Conservation (phyloP, 257 asterid species). For the Agastache rugosa region DNA sequence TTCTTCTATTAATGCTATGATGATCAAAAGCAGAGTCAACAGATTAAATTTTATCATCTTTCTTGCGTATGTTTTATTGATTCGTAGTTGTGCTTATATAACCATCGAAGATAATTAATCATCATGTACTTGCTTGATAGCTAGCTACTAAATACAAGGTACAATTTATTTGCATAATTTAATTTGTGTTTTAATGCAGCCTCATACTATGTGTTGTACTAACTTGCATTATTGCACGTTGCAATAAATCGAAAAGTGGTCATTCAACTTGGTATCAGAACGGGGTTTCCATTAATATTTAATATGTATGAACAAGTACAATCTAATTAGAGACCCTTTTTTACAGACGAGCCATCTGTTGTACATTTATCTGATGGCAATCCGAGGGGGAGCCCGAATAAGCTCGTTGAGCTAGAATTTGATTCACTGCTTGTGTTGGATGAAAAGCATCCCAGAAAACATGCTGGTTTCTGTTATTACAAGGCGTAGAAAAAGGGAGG, state of each 20-base stretch:
- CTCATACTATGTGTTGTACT: too few relatives aligned
- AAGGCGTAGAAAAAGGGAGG: constrained; percentile 67
- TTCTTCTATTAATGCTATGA: neutral
- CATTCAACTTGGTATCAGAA: too few relatives aligned
- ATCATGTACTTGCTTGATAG: too few relatives aligned
- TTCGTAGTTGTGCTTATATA: neutral
- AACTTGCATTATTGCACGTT: too few relatives aligned
- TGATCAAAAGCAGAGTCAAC: neutral
- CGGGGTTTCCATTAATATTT: too few relatives aligned
- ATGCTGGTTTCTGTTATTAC: constrained; percentile 55
- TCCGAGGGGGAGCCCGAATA: constrained; percentile 54
- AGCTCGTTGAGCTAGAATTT: constrained; percentile 59
- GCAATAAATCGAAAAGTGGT: too few relatives aligned
- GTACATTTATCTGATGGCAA: constrained; percentile 65
- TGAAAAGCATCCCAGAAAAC: constrained; percentile 90
- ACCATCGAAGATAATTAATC: too few relatives aligned
- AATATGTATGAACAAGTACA: neutral
- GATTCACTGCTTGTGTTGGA: constrained; percentile 70
- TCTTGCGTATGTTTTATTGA: too few relatives aligned
- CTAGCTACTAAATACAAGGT: too few relatives aligned
- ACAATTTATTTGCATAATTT: too few relatives aligned
- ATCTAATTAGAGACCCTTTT: neutral
- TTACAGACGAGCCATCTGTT: constrained; percentile 56
- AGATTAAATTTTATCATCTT: neutral
- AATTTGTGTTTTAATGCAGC: too few relatives aligned